Conservation (phyloP, 1,284 basidiomycete genomes). For the Papiliotrema flavescens region DNA sequence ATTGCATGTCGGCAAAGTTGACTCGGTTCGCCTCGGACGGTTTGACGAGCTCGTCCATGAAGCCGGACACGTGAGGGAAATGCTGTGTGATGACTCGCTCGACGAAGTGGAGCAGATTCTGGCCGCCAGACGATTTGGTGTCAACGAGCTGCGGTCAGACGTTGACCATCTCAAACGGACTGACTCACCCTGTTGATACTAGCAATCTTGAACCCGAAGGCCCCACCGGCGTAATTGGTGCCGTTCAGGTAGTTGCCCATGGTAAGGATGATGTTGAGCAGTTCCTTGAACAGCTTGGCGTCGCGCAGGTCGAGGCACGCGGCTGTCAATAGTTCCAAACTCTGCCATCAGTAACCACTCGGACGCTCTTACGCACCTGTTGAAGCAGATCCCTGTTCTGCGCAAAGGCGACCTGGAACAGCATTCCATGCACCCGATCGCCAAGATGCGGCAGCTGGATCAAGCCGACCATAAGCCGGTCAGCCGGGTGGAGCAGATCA, state of each 20-base stretch:
- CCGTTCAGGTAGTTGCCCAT: constrained; percentile 99
- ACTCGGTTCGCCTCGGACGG: constrained; percentile 87
- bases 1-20: constrained; percentile 42
- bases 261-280: constrained; percentile 72
- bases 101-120: constrained; percentile 90
- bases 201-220: constrained; percentile 94
- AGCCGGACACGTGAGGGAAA: constrained; percentile 82
- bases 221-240: constrained; percentile 92
- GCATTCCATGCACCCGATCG: constrained; percentile 88
- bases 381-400: constrained; percentile 66
- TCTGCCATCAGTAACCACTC: constrained; percentile 55
- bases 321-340: constrained; percentile 71
- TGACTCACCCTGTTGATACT: constrained; percentile 85
- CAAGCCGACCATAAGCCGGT: constrained; percentile 93
- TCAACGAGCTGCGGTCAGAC: constrained; percentile 71
- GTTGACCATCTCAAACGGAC: background rate
- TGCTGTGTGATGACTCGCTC: constrained; percentile 83
- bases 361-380: constrained; percentile 52
- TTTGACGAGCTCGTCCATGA: constrained; percentile 81
- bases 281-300: constrained; percentile 78
- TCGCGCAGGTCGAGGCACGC: constrained; percentile 72
- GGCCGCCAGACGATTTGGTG: constrained; percentile 91
- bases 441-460: constrained; percentile 93
- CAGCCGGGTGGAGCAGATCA: constrained; percentile 82
- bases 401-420: constrained; percentile 81